Evolutionary conservation across 768 basidiomycete species (phyloP).

Genomic region (Lyophyllum semitale): DNA sequence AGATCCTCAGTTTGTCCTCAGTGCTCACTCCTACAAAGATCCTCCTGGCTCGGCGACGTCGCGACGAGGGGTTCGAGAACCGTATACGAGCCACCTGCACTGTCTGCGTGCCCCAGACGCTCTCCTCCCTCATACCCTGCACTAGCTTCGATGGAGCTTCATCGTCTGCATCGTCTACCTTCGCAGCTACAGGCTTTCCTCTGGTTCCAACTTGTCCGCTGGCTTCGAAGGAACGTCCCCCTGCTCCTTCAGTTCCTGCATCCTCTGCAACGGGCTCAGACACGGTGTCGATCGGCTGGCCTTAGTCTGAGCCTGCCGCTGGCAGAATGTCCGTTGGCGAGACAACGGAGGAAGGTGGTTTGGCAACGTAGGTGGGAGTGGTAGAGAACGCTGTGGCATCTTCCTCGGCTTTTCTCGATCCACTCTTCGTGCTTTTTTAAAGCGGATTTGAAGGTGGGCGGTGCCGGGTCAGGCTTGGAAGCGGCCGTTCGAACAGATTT

Average conservation of each 20-base stretch:
- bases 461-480: slow-evolving; percentile 5
- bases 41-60: too few relatives aligned
- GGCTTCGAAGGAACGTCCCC: not conserved
- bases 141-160: not conserved
- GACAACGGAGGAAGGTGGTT: slow-evolving; percentile 10
- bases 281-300: slow-evolving; percentile 18
- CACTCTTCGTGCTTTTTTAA: slow-evolving; percentile 28
- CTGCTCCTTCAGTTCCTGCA: not conserved
- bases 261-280: slow-evolving; percentile 2
- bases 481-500: slow-evolving; percentile 9
- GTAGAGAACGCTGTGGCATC: slow-evolving; percentile 13
- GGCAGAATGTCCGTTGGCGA: slow-evolving; percentile 17
- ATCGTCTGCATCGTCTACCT: slow-evolving; percentile 14
- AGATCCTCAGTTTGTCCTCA: too few relatives aligned
- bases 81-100: not conserved
- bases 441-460: slow-evolving; percentile 4
- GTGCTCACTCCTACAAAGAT: too few relatives aligned
- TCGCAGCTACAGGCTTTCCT: slow-evolving; percentile 17
- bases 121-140: slow-evolving; percentile 6
- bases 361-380: slow-evolving; percentile 12
- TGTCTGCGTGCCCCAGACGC: not conserved
- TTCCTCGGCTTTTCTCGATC: slow-evolving; percentile 16
- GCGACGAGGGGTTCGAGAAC: too few relatives aligned
- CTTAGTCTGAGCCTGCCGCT: slow-evolving; percentile 6
- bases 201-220: not conserved